phyloP scores from a whole-genome alignment of 2,329 filamentous ascomycete species.

The Aspergillus tubingensis region DNA sequence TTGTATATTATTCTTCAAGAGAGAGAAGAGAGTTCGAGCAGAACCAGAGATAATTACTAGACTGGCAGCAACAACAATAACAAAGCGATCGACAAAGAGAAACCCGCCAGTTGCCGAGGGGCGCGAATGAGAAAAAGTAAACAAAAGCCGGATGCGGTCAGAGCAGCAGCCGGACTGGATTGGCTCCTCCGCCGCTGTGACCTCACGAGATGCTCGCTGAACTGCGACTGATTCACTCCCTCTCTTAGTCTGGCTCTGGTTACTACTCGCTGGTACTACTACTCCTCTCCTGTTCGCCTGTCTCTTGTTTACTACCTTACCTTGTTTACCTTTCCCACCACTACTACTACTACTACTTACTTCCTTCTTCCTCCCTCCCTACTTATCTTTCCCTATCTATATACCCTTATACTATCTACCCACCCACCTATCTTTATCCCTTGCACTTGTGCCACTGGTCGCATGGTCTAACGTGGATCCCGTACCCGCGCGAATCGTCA shows the following conservation, averaged over 20 bases:
- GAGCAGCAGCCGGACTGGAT: conserved; percentile 15
- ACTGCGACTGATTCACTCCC: background rate
- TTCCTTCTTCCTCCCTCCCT: no score
- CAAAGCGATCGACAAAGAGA: no score
- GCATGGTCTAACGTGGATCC: conserved; percentile 43
- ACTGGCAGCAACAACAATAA: no score
- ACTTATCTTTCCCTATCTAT: no score
- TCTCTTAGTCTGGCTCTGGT: background rate
- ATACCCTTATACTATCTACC: no score
- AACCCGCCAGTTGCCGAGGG: no score
- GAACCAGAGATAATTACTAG: no score
- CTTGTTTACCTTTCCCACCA: background rate
- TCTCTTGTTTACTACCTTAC: background rate
- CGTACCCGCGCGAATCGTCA: conserved; percentile 42
- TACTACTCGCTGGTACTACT: conserved; percentile 10
- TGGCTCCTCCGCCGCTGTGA: conserved; percentile 8
- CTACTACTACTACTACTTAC: no score
- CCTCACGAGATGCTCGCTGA: background rate
- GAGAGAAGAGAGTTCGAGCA: no score
- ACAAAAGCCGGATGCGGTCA: conserved; percentile 25
- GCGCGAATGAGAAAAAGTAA: conserved; percentile 14
- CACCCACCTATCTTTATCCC: background rate
- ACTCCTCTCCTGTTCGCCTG: conserved; percentile 12
- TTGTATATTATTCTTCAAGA: conserved; percentile 1
- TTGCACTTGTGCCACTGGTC: conserved; percentile 36